These are phyloP conservation scores for Stagonosporopsis vannaccii DNA, from an alignment of 2,329 filamentous ascomycete species.

Conservation along the genomic window DNA sequence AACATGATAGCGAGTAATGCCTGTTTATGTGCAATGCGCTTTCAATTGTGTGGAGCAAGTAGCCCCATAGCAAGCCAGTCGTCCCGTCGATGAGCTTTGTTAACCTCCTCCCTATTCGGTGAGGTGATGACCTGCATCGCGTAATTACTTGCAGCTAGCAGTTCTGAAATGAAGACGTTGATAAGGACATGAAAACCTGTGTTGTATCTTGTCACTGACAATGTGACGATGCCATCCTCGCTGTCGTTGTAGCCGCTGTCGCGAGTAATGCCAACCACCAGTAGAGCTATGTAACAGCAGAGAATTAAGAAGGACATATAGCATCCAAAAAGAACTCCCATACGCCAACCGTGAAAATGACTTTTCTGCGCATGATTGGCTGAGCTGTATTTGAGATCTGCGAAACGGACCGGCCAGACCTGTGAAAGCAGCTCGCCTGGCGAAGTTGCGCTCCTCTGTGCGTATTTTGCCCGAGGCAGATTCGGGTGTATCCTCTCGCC, in stretches of 20 bases:
- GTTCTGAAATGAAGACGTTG: slow-evolving; percentile 52
- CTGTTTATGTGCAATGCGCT: slow-evolving; percentile 10
- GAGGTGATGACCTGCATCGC: slow-evolving; percentile 36
- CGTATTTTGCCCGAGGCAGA: neutral
- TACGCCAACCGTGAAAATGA: slow-evolving; percentile 24
- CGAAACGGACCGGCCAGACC: neutral
- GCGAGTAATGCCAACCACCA: neutral
- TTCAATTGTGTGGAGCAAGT: slow-evolving; percentile 51
- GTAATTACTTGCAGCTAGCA: slow-evolving; percentile 33
- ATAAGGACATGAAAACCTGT: slow-evolving; percentile 55
- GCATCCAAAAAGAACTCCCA: slow-evolving; percentile 27
- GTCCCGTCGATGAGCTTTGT: slow-evolving; percentile 32
- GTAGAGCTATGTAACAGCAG: slow-evolving; percentile 22
- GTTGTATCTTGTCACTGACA: slow-evolving; percentile 6
- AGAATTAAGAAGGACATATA: slow-evolving; percentile 25
- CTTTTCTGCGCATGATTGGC: neutral
- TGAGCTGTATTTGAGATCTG: neutral
- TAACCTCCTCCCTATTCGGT: slow-evolving; percentile 32
- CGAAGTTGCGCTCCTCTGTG: neutral
- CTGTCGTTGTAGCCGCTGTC: neutral
- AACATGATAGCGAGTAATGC: slow-evolving; percentile 11
- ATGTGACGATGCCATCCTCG: neutral
- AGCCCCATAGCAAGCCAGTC: slow-evolving; percentile 54
- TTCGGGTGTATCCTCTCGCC: neutral
- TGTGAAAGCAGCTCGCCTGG: neutral